Base-by-base conservation (phyloP, 169 alveolate species). In the Cystoisospora suis region DNA sequence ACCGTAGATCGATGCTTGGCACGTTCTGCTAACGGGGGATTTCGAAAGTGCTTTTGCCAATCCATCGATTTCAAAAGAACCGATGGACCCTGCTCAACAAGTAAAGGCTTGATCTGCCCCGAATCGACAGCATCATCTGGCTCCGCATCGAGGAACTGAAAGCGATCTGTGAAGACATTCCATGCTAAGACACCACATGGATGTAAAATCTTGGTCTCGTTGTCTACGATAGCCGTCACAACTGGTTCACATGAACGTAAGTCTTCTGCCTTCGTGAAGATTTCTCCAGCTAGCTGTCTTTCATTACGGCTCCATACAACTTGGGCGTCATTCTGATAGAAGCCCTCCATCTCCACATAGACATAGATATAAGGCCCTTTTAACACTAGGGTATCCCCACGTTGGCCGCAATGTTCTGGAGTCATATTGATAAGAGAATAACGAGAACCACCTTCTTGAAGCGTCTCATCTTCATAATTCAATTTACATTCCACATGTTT, bases 121-220 rank as follows among this genome's bases (percentile, higher is more conserved):
- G 59, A 36, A 32, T 46, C 45, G 45, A 23, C 87, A 0, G 47
- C 32, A 6, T 32, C 88, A 20, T 81, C 88, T 0, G 75, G 79
- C n/a, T 36, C 61, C 9, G 58, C 75, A 9, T 81, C 88, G 3
- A 81, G 65, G 36, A 81, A 81, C 17, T 45, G 75, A 23, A 53
- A 81, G 23, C 47, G 59, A 77, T 81, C 88, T 0, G 59, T 81
- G 75, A 81, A 56, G 23, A 81, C 88, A 29, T 81, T 47, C 88
- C 88, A 81, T 6, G 88, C 88, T 23, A 81, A 77, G 0, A 77
- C 75, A 1, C 88, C 88, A 29, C 88, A 81, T 23, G 88, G 88
- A 34, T 81, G 88, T 6, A 81, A 38, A n/a, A 81, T 38, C 44
- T 81, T 81, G 32, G 77, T 49, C 15, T 36, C 77, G 88, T 81